These are phyloP conservation scores for Lachancea cidri DNA, from an alignment of 805 yeast genomes.

Conservation along the genomic window DNA sequence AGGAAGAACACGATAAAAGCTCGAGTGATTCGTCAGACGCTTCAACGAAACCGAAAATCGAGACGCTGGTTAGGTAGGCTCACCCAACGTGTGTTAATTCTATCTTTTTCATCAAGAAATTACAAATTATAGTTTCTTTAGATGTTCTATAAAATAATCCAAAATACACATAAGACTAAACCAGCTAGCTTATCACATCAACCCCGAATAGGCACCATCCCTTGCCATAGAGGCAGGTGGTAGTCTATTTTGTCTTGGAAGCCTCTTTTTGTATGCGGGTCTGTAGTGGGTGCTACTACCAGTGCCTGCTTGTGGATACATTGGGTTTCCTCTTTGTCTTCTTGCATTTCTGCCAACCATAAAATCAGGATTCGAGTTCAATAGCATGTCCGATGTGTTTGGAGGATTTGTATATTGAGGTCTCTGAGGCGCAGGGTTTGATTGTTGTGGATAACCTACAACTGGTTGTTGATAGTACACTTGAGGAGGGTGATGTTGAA, in stretches of 20 bases:
- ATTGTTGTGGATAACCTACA: constrained; percentile 5
- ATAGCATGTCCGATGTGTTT: constrained; percentile 38
- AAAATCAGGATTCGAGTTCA: constrained; percentile 49
- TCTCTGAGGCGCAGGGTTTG: constrained; percentile 14
- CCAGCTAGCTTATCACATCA: constrained; percentile 8
- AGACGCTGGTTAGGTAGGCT: too few species aligned
- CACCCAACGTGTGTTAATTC: too few species aligned
- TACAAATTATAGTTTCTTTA: neutral
- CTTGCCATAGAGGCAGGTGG: constrained; percentile 39
- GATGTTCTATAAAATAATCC: neutral
- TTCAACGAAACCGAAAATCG: too few species aligned
- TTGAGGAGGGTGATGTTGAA: neutral
- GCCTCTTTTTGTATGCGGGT: constrained; percentile 38
- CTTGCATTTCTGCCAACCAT: constrained; percentile 12
- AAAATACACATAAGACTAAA: constrained; percentile 3
- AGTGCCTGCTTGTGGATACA: constrained; percentile 10
- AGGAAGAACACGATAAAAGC: too few species aligned
- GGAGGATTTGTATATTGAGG: constrained; percentile 14
- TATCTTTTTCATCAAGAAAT: constrained; percentile 1
- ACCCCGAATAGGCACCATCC: constrained; percentile 40
- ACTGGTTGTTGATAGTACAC: constrained; percentile 1
- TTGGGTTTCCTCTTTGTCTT: constrained; percentile 5
- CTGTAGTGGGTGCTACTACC: constrained; percentile 25
- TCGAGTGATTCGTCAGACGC: too few species aligned
- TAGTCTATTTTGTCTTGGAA: constrained; percentile 30